Percentiles rank a stretch among this genome's conserved stretches.
Conservation (phyloP, 192 early-diverging fungal genomes). For the Coemansia umbellata region DNA sequence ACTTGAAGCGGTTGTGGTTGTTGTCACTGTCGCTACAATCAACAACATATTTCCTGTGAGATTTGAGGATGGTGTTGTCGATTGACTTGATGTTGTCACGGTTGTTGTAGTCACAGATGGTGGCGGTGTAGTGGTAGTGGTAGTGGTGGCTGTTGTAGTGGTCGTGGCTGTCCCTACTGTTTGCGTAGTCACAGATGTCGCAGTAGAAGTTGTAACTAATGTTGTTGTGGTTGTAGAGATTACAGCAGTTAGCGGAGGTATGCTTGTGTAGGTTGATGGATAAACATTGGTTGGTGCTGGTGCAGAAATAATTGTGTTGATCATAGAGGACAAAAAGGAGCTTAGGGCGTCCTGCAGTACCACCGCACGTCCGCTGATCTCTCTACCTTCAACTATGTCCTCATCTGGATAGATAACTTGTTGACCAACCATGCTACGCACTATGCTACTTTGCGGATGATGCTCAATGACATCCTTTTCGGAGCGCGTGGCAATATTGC, state of each 20-base stretch:
- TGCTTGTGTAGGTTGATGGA: not conserved
- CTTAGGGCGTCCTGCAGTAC: not conserved
- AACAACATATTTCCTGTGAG: too few species aligned
- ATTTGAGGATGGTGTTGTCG: too few species aligned
- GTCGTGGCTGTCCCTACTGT: not conserved
- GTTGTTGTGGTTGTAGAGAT: constrained; percentile 2
- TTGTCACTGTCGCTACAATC: too few species aligned
- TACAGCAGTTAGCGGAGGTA: not conserved
- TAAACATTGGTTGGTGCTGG: not conserved
- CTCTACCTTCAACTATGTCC: not conserved
- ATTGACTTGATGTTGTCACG: not conserved
- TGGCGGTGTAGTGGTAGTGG: constrained; percentile 2
- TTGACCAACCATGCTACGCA: constrained; percentile 3
- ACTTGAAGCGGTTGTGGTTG: not conserved
- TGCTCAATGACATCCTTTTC: constrained; percentile 9
- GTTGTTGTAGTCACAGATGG: constrained; percentile 1
- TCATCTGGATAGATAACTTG: constrained; percentile 19
- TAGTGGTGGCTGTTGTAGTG: not conserved
- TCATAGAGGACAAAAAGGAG: not conserved
- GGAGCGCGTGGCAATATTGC: constrained; percentile 17
- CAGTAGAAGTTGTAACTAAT: constrained; percentile 3
- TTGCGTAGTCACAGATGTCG: constrained; percentile 1
- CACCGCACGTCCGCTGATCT: not conserved
- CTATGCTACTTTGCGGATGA: constrained; percentile 2
- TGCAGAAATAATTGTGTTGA: not conserved